Percentiles rank a stretch among this genome's conserved stretches.
Conservation (phyloP, 495 filamentous ascomycete species). For the Talaromyces wortmannii region DNA sequence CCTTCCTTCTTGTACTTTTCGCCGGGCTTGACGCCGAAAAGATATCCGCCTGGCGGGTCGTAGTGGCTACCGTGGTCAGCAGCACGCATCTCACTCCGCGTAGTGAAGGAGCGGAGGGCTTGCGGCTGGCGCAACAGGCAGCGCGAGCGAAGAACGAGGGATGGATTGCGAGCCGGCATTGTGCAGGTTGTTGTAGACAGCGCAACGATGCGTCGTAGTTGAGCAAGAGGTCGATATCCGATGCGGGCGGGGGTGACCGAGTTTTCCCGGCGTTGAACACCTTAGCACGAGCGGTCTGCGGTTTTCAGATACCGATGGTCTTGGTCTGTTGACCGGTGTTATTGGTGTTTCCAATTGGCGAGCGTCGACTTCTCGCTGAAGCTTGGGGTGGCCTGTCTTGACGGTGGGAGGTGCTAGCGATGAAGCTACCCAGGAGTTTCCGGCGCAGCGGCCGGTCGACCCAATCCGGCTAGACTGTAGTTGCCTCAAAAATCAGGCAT, state of each 20-base stretch:
- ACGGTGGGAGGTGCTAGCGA: constrained; percentile 42
- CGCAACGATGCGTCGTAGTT: neutral
- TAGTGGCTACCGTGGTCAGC: constrained; percentile 69
- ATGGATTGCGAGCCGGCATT: constrained; percentile 36
- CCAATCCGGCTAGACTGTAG: constrained; percentile 22
- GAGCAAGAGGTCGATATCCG: neutral
- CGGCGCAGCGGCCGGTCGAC: constrained; percentile 19
- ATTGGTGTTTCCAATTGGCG: neutral
- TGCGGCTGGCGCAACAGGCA: constrained; percentile 30
- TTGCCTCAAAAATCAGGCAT: constrained; percentile 15
- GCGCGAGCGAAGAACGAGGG: constrained; percentile 35
- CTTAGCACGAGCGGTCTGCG: neutral
- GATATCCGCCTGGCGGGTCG: constrained; percentile 86
- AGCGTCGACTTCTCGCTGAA: neutral
- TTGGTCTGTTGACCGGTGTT: neutral
- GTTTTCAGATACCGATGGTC: neutral
- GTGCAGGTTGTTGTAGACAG: constrained; percentile 9
- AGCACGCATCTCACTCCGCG: constrained; percentile 31
- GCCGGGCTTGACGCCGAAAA: constrained; percentile 85
- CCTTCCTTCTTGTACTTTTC: constrained; percentile 94
- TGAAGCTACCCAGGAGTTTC: constrained; percentile 18
- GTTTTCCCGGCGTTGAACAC: neutral
- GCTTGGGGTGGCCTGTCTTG: constrained; percentile 23
- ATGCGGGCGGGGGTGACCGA: neutral
- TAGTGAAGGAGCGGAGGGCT: constrained; percentile 35